Evolutionary conservation across 2,329 filamentous ascomycete genomes (phyloP), one percentile per base, ranked within the genome.

Genomic region (Albifimbria verrucaria): DNA sequence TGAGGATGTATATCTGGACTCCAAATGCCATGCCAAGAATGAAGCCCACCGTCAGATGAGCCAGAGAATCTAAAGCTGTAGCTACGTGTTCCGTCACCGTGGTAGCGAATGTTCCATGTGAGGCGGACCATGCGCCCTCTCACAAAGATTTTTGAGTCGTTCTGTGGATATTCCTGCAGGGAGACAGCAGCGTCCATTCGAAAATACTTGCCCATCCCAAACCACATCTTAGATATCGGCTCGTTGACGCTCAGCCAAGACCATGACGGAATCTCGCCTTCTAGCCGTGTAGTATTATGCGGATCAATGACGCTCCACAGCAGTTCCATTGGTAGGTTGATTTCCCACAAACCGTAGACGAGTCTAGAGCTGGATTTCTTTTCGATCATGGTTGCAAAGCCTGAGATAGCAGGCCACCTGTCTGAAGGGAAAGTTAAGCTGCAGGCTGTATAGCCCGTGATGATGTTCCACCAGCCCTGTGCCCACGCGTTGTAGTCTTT

Each of bases 341-440:
- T 46, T 21, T 46, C 43, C 43, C 43, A 46, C 22, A 46, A 46
- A 10, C 43, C 43, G 24, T 46, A 21, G 22, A 46, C 43, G 18
- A 46, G 43, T 24, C 43, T 12, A 24, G 43, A 22, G 18, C 24
- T 15, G 12, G 18, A 46, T 10, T 46, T 24, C 9, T 21, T 24
- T 24, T 46, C 18, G 12, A 46, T 10, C 10, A 46, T 15, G 18
- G 43, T 10, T 22, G 43, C 43, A 12, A 46, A 21, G 18, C 43
- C 43, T 22, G 43, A 46, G n/a, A 46, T 46, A 10, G 43, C 43
- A 46, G 43, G 22, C 43, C 43, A 46, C 24, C 22, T 46, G 21
- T 46, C 43, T 24, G 43, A 22, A 9, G 21, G 22, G 18, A 46
- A 6, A 9, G 18, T 46, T 21, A 46, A 24, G 43, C n/a, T 24